These are phyloP conservation scores for Aspergillus pseudonomiae DNA, from an alignment of 2,329 filamentous ascomycete species.

Conservation along the genomic window DNA sequence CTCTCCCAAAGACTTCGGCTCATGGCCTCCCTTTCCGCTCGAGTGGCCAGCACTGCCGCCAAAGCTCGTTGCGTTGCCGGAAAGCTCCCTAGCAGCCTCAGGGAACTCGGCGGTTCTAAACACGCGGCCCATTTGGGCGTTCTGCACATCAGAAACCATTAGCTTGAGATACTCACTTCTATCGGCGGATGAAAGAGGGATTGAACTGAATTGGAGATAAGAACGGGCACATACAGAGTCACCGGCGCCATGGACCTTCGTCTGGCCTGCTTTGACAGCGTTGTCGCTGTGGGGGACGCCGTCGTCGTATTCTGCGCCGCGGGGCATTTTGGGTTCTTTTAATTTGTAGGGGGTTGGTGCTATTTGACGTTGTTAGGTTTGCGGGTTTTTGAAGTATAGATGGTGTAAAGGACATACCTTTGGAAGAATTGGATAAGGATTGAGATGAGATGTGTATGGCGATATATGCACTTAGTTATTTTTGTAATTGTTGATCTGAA, in stretches of 20 bases:
- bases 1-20: constrained; percentile 38
- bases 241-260: constrained; percentile 40
- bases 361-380: background rate
- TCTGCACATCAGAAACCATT: constrained; percentile 15
- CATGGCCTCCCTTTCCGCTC: constrained; percentile 43
- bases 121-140: constrained; percentile 34
- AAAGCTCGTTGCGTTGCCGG: constrained; percentile 25
- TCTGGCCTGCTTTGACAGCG: constrained; percentile 37
- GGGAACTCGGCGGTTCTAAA: constrained; percentile 40
- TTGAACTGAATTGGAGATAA: background rate
- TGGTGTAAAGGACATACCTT: too few relatives aligned
- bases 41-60: constrained; percentile 27
- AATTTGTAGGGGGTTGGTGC: background rate
- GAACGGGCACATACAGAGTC: constrained; percentile 27
- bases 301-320: constrained; percentile 45
- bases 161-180: background rate
- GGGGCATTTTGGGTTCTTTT: constrained; percentile 34
- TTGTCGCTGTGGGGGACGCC: constrained; percentile 44
- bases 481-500: background rate
- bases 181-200: too few relatives aligned
- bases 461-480: background rate
- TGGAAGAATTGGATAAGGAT: too few relatives aligned
- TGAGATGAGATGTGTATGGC: background rate
- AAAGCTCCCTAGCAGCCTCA: constrained; percentile 33
- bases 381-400: too few relatives aligned